Base-by-base conservation (phyloP, 768 basidiomycete genomes). In the Russula brevipes region DNA sequence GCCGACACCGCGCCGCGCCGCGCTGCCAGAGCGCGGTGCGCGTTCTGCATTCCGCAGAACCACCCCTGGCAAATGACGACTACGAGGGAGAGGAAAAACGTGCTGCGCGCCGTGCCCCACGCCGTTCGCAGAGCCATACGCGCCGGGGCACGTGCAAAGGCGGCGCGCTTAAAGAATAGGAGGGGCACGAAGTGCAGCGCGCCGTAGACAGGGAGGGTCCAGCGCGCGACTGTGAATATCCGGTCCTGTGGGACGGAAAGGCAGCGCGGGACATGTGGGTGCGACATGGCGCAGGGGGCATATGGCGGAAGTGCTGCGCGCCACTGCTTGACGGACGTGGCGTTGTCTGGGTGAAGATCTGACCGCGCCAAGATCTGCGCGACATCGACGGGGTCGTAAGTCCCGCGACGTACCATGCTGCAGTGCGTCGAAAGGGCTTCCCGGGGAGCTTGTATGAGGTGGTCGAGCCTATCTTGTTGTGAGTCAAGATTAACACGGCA, bases 151-250 rank as follows among this genome's bases (percentile, higher is more conserved):
- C 81, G 77, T 54, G 81, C 69, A 72, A 96, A 89, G 0, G 77
- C 74, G 31, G 81, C 79, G 44, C 88, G 79, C 69, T 91, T 90
- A 74, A 98, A 92, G 5, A 97, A 76, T 11, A 98, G 76, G 52
- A 87, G 81, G 1, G 96, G 95, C 35, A 97, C 83, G 63, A 97
- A 82, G 73, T 98, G 96, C 38, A 98, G 75, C 0, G 92, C 94
- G 24, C 91, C 87, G 69, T 98, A 98, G 45, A 88, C 83, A 3
- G 85, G 88, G 49, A 89, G 72, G 76, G 90, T 93, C 89, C 83
- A 95, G 75, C 82, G 84, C 72, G 88, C 89, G 6, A 97, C 94
- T 17, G 82, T 77, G 68, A 87, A 80, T 74, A 94, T 89, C 35
- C 93, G 85, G 44, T 83, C 81, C n/a, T 86, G 65, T 12, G 82